Base-by-base conservation (phyloP, 2,329 filamentous ascomycete genomes). In the Alternaria sp. region DNA sequence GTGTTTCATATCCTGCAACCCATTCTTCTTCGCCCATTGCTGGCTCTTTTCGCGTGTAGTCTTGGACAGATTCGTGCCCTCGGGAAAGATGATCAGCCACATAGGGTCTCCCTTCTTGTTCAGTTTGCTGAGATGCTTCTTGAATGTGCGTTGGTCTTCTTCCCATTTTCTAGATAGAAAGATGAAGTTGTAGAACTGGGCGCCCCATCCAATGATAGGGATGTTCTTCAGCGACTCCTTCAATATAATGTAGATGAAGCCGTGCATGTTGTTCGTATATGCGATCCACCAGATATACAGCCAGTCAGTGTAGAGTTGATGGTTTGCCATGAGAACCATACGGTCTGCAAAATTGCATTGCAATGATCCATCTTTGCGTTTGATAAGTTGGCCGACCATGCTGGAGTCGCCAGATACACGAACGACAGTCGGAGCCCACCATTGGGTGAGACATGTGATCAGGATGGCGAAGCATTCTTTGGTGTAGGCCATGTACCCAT, bases 111-210 rank as follows among this genome's bases (percentile, higher is more conserved):
- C 82, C 41, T 88, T 90, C 28, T 84, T 85, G 78, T 90, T 91
- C 65, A 96, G 85, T 77, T 92, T 90, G 58, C 87, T 82, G 2
- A 97, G 82, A 9, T 92, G 89, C 72, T 93, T 87, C 50, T 91
- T 89, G 75, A 97, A 85, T n/a, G 90, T 88, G 2, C 88, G 88
- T 71, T 90, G 88, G 75, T 97, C 93, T 44, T 89, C 88, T 37
- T 91, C 88, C 92, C 94, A 95, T 75, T 96, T 96, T 60, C 93
- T 87, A n/a, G 92, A 92, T 83, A 97, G 88, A 82, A 96, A 97
- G 75, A 97, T 94, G 84, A 96, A 97, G 69, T 93, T 90, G 78
- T 92, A 94, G 76, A 96, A 93, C 81, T 92, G 89, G 85, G 94
- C 94, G 15, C 92, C 92, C 76, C 88, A 89, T 2, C 93, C 93